A percentile compares a stretch with the other conserved stretches of the same genome.
phyloP scores from a whole-genome alignment of 345 rosid species.

The Hypericum androsaemum region DNA sequence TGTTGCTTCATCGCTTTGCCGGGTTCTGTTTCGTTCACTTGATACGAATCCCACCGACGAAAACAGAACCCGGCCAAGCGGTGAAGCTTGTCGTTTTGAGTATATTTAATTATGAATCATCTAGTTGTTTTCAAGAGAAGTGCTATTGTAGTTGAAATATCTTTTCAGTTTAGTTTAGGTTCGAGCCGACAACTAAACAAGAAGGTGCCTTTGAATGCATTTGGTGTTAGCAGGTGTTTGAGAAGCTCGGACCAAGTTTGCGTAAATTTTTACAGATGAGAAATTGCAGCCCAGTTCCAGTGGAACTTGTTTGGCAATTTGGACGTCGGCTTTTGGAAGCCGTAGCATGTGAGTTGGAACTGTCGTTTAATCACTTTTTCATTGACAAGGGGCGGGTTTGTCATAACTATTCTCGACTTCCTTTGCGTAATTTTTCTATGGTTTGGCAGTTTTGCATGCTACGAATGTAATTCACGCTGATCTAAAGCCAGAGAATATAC shows the following conservation, averaged over 20 bases:
- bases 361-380: conserved; percentile 8
- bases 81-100: no score
- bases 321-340: conserved; percentile 28
- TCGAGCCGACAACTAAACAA: conserved; percentile 27
- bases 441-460: conserved; percentile 26
- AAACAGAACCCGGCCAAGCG: no score
- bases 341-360: conserved; percentile 22
- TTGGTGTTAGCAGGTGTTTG: conserved; percentile 25
- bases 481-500: conserved; percentile 23
- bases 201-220: conserved; percentile 42
- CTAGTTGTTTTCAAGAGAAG: background rate
- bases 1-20: no score
- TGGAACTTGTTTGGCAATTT: conserved; percentile 28
- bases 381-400: conserved; percentile 12
- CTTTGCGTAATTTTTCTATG: conserved; percentile 3
- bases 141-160: conserved; percentile 10
- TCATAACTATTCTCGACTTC: background rate
- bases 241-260: conserved; percentile 26
- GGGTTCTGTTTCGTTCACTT: no score
- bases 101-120: no score
- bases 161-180: conserved; percentile 18
- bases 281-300: conserved; percentile 22
- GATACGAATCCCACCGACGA: no score
- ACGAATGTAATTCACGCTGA: conserved; percentile 20
- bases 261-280: conserved; percentile 21